Evolutionary conservation across 768 basidiomycete genomes (phyloP).

Genomic region (Hygrocybe coccinea): DNA sequence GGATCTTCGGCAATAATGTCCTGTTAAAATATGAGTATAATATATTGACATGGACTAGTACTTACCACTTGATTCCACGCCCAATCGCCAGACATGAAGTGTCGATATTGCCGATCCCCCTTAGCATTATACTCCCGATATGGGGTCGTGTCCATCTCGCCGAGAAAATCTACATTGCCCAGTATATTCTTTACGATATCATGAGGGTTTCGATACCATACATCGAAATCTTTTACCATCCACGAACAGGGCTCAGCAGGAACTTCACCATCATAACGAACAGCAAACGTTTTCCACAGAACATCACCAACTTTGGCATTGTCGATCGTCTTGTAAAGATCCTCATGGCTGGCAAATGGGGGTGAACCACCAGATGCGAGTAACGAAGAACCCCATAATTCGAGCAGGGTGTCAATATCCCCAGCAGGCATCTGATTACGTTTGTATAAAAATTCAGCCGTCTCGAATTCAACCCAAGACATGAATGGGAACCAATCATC

Average conservation of each 20-base stretch:
- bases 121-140: conserved; percentile 22
- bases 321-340: conserved; percentile 22
- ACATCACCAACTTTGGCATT: conserved; percentile 19
- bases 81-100: conserved; percentile 40
- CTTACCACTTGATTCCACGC: conserved; percentile 31
- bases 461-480: neutral
- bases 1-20: conserved; percentile 23
- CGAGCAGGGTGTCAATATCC: neutral
- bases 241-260: conserved; percentile 24
- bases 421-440: conserved; percentile 1
- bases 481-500: neutral
- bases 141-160: conserved; percentile 30
- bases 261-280: conserved; percentile 16
- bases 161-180: conserved; percentile 32
- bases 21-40: conserved; percentile 15
- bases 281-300: conserved; percentile 24
- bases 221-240: conserved; percentile 26
- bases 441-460: conserved; percentile 2
- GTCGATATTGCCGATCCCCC: conserved; percentile 22
- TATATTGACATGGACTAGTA: conserved; percentile 2
- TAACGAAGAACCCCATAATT: neutral
- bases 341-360: conserved; percentile 21
- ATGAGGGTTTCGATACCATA: conserved; percentile 32
- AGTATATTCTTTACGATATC: conserved; percentile 27
- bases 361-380: conserved; percentile 6